phyloP scores from a whole-genome alignment of 495 filamentous ascomycete genomes.

The Delitschia confertaspora region DNA sequence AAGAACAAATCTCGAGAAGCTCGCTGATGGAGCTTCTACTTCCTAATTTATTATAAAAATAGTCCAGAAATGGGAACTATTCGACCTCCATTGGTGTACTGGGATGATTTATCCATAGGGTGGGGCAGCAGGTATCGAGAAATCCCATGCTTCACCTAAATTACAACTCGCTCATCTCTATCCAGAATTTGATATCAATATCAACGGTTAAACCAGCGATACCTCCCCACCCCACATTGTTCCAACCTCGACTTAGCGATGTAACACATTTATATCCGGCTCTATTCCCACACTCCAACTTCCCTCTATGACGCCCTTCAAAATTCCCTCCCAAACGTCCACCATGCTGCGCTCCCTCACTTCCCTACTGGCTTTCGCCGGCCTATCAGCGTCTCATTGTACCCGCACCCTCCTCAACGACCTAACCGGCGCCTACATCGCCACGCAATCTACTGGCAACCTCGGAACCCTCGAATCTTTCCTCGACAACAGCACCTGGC shows the following conservation, averaged over 20 bases:
- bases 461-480: constrained; percentile 1
- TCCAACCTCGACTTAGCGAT: not conserved
- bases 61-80: no score
- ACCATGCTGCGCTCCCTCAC: not conserved
- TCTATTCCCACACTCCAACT: no score
- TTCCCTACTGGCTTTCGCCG: not conserved
- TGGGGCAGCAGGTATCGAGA: no score
- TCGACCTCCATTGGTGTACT: no score
- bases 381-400: constrained; percentile 14
- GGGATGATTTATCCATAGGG: no score
- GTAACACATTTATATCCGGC: not conserved
- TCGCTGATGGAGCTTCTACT: no score
- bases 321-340: not conserved
- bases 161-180: no score
- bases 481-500: constrained; percentile 1
- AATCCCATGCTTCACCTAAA: no score
- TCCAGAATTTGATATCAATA: no score
- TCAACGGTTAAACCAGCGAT: not conserved
- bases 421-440: constrained; percentile 9
- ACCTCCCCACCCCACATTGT: not conserved
- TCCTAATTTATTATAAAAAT: no score
- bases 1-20: no score
- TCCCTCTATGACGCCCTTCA: no score
- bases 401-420: constrained; percentile 8
- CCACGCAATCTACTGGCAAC: constrained; percentile 1